Base-by-base conservation (phyloP, 352 stramenopile genomes). In the Phytophthora hybrid region DNA sequence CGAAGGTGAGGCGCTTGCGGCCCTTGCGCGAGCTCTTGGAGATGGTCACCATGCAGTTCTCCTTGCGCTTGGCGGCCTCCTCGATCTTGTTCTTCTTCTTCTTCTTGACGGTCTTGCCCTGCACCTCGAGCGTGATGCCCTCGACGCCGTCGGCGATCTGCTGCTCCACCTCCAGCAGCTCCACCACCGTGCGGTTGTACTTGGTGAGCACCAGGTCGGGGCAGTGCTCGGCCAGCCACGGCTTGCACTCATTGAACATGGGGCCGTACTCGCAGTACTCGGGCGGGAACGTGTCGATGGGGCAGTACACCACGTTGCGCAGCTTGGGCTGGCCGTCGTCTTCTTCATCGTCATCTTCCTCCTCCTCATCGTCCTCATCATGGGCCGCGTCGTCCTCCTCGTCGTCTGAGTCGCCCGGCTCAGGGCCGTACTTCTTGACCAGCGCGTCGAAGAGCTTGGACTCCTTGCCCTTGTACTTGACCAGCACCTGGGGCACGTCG, bases 191-290 rank as follows among this genome's bases (percentile, higher is more conserved):
- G 70, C 89, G 87, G 78, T 93, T 93, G 79, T 94, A 96, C 82
- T 94, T 96, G 62, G 84, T 81, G 23, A 96, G 77, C 65, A 87
- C 79, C 13, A 96, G 73, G n/a, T 87, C 73, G 13, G 89, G 89
- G 66, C 75, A 90, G 75, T 96, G 63, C 68, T 92, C 89, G 1
- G 77, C 87, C 21, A 96, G 71, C 89, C 89, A 96, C 21, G 84
- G 82, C 78, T 94, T 94, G 74, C 83, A 93, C 71, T 96, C 87
- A 56, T 94, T 83, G 72, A 96, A 96, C 77, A 93, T 85, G 31
- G 89, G 84, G 37, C 89, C 88, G 66, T 95, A 96, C 65, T 96
- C 89, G 69, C 89, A 96, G 78, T 94, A 96, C 78, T 96, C 89
- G 31, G 89, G 75, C 60, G 89, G 89, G 37, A 96, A 77, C 63